These are phyloP conservation scores for Amauroascus niger DNA, from an alignment of 2,329 filamentous ascomycete species.

Conservation along the genomic window DNA sequence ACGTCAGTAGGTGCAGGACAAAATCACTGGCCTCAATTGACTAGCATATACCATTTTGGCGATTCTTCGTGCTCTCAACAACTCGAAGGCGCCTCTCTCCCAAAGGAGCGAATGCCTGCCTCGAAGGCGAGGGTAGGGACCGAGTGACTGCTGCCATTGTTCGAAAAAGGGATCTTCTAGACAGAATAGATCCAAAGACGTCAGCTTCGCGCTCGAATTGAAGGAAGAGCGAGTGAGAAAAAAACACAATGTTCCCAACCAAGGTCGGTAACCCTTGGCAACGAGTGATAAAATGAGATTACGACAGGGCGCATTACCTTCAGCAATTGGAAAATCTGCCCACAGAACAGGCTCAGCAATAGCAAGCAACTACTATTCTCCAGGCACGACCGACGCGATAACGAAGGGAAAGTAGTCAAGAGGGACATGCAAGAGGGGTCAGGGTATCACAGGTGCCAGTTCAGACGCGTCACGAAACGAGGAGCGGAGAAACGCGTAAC, in stretches of 20 bases:
- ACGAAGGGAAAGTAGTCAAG: background rate
- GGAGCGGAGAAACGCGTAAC: conserved; percentile 5
- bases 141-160: conserved; percentile 25
- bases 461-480: background rate
- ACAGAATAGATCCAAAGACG: background rate
- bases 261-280: background rate
- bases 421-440: background rate
- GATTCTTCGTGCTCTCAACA: conserved; percentile 28
- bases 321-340: background rate
- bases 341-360: background rate
- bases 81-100: conserved; percentile 25
- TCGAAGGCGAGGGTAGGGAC: conserved; percentile 20
- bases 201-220: background rate
- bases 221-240: background rate
- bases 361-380: background rate
- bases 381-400: background rate
- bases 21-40: background rate
- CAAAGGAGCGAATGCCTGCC: conserved; percentile 28
- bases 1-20: conserved; percentile 6
- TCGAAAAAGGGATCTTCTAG: background rate
- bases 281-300: background rate
- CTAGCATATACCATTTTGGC: conserved; percentile 31
- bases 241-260: background rate
- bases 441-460: background rate
- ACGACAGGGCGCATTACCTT: background rate